These are phyloP conservation scores for Gomphus bonarii DNA, from an alignment of 1,284 basidiomycete genomes.

Conservation along the genomic window DNA sequence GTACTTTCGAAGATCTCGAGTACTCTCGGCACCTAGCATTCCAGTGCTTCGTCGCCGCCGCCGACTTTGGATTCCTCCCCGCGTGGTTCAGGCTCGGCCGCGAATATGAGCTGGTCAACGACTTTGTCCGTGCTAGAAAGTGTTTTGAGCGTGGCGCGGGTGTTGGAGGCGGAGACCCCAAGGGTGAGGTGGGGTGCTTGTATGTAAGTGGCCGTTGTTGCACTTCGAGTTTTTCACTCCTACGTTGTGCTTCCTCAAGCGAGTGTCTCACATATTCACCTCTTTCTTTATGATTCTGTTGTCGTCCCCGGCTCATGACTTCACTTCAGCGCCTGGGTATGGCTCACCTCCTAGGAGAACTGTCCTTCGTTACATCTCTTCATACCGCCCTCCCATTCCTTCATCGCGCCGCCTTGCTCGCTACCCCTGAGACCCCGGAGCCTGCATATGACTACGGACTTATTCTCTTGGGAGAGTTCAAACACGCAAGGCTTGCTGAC, in stretches of 20 bases:
- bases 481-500: constrained; percentile 45
- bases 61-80: constrained; percentile 56
- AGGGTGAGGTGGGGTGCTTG: constrained; percentile 60
- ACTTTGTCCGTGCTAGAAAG: constrained; percentile 58
- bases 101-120: constrained; percentile 86
- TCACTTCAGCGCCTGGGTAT: constrained; percentile 70
- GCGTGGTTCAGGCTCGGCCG: constrained; percentile 87
- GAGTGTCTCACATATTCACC: no score
- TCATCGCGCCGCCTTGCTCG: constrained; percentile 64
- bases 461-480: constrained; percentile 73
- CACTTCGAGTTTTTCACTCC: constrained; percentile 4
- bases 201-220: constrained; percentile 48
- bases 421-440: constrained; percentile 71
- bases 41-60: constrained; percentile 77
- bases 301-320: neutral
- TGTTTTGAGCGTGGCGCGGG: constrained; percentile 78
- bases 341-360: constrained; percentile 83
- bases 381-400: constrained; percentile 62
- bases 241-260: constrained; percentile 1
- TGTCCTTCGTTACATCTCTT: constrained; percentile 49
- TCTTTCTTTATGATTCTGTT: no score
- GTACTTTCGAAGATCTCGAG: no score
- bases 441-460: constrained; percentile 82
- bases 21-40: constrained; percentile 72
- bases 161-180: no score